These are phyloP conservation scores for Nemania sp. DNA, from an alignment of 2,329 filamentous ascomycete species.

Conservation along the genomic window DNA sequence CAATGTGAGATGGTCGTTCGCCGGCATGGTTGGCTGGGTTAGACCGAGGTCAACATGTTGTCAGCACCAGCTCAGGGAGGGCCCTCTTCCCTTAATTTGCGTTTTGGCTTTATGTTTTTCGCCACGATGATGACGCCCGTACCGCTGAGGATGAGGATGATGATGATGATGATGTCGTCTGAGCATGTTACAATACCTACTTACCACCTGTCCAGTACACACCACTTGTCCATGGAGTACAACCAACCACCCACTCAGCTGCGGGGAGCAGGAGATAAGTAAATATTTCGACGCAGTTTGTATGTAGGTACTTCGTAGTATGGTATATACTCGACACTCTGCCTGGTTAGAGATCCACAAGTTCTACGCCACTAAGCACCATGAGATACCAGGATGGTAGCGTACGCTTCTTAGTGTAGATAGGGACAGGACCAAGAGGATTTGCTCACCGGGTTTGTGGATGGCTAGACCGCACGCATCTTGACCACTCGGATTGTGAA, in stretches of 20 bases:
- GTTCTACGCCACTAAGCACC: background rate
- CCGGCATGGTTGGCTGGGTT: conserved; percentile 9
- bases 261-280: background rate
- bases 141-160: too few relatives aligned
- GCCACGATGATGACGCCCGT: too few relatives aligned
- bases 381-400: background rate
- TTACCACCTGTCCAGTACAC: background rate
- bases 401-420: too few relatives aligned
- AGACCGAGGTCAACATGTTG: conserved; percentile 11
- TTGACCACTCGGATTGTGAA: conserved; percentile 3
- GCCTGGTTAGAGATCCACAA: conserved; percentile 2
- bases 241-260: background rate
- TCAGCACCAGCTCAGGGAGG: background rate
- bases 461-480: conserved; percentile 2
- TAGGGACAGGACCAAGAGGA: background rate
- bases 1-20: background rate
- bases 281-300: too few relatives aligned
- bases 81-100: too few relatives aligned
- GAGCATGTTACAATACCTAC: background rate
- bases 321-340: too few relatives aligned
- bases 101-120: too few relatives aligned
- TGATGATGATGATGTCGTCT: conserved; percentile 14
- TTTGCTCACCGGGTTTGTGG: conserved; percentile 3
- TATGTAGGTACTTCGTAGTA: too few relatives aligned
- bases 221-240: background rate